Conservation (phyloP, 2,329 filamentous ascomycete species). For the Hypoxylon sp. region DNA sequence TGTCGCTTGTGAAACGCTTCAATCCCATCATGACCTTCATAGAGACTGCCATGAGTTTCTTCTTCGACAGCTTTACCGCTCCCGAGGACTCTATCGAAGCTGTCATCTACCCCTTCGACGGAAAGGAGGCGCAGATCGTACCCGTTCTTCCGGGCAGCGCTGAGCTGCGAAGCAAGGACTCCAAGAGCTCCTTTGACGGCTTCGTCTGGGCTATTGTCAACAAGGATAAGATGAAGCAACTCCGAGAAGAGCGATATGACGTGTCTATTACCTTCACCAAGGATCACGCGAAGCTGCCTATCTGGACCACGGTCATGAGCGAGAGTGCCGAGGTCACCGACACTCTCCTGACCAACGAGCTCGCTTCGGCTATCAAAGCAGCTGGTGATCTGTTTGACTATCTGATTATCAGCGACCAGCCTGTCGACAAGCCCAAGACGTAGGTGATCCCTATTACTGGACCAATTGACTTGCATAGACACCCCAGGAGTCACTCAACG, state of each 20-base stretch:
- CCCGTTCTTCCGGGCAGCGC: conserved; percentile 68
- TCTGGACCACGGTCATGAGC: conserved; percentile 93
- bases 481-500: not conserved
- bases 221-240: conserved; percentile 89
- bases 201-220: conserved; percentile 97
- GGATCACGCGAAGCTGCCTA: conserved; percentile 87
- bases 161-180: conserved; percentile 62
- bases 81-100: conserved; percentile 80
- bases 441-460: conserved; percentile 57
- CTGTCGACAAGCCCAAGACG: conserved; percentile 84
- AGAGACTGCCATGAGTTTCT: conserved; percentile 75
- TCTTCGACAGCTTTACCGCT: conserved; percentile 77
- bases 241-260: conserved; percentile 94
- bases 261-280: conserved; percentile 91
- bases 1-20: conserved; percentile 84
- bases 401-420: conserved; percentile 88
- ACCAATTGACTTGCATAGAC: not conserved
- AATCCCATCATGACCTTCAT: conserved; percentile 72
- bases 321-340: conserved; percentile 97
- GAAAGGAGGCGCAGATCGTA: conserved; percentile 82
- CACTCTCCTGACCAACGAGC: conserved; percentile 82
- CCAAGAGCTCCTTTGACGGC: conserved; percentile 78
- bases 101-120: conserved; percentile 87
- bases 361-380: conserved; percentile 78
- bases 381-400: conserved; percentile 87